Evolutionary conservation across 192 early-diverging fungal species (phyloP).

Genomic region (Entomortierella chlamydospora): DNA sequence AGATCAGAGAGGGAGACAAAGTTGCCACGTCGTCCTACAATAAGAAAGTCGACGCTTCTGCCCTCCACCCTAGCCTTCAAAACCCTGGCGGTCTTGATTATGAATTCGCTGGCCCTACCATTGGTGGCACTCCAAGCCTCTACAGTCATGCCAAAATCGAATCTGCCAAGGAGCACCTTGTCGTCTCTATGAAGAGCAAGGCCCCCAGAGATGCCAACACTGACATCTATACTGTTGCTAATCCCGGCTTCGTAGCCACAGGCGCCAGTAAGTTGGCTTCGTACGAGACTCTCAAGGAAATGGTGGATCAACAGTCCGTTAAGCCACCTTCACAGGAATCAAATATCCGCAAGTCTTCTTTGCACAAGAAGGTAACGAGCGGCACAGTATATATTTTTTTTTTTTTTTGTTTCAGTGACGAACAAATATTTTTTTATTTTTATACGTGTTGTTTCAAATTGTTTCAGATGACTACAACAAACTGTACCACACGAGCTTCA

Average conservation of each 20-base stretch:
- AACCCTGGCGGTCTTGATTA: background rate
- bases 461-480: no score
- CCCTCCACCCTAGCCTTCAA: slow-evolving; percentile 11
- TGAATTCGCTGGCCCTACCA: slow-evolving; percentile 19
- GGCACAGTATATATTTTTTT: no score
- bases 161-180: slow-evolving; percentile 17
- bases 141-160: slow-evolving; percentile 22
- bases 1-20: background rate
- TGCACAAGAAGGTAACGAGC: no score
- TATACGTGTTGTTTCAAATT: no score
- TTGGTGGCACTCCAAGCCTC: slow-evolving; percentile 20
- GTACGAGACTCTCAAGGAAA: background rate
- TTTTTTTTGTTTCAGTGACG: background rate
- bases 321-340: no score
- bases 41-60: background rate
- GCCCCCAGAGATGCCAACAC: background rate
- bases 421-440: no score
- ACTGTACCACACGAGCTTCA: no score
- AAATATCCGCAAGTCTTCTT: no score
- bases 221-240: no score
- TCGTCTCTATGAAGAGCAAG: background rate
- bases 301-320: no score
- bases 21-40: slow-evolving; percentile 12
- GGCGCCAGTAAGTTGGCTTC: background rate
- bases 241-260: no score